Conservation (phyloP, 2,329 filamentous ascomycete species). For the Exophiala aquamarina region DNA sequence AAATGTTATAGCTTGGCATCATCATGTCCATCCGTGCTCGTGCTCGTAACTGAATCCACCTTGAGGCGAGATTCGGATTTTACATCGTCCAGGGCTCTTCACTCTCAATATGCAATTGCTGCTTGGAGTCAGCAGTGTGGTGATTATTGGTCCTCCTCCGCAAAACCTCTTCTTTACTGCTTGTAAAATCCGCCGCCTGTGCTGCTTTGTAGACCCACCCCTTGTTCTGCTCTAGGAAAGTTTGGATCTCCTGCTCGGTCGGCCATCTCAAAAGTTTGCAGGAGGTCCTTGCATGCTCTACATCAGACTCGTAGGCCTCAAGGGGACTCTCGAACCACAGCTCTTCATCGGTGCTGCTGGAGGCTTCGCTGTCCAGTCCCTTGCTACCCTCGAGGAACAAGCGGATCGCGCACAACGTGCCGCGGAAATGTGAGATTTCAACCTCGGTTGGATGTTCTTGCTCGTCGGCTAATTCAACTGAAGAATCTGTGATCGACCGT, state of each 20-base stretch:
- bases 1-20: no score
- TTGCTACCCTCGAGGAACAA: constrained; percentile 18
- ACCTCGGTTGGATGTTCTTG: not conserved
- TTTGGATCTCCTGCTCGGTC: constrained; percentile 15
- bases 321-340: constrained; percentile 13
- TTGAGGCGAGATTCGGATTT: no score
- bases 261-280: constrained; percentile 21
- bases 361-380: no score
- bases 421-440: constrained; percentile 5
- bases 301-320: not conserved
- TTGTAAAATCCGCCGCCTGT: not conserved
- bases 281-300: constrained; percentile 8
- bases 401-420: constrained; percentile 13
- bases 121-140: no score
- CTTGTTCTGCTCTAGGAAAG: constrained; percentile 4
- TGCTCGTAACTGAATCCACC: no score
- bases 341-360: not conserved
- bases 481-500: constrained; percentile 1
- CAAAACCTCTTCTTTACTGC: no score
- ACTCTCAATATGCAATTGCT: no score
- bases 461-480: no score
- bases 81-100: no score
- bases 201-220: not conserved
- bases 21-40: no score
- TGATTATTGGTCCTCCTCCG: no score